Evolutionary conservation across 2,329 filamentous ascomycete genomes (phyloP).

Genomic region (Fusarium sp.): DNA sequence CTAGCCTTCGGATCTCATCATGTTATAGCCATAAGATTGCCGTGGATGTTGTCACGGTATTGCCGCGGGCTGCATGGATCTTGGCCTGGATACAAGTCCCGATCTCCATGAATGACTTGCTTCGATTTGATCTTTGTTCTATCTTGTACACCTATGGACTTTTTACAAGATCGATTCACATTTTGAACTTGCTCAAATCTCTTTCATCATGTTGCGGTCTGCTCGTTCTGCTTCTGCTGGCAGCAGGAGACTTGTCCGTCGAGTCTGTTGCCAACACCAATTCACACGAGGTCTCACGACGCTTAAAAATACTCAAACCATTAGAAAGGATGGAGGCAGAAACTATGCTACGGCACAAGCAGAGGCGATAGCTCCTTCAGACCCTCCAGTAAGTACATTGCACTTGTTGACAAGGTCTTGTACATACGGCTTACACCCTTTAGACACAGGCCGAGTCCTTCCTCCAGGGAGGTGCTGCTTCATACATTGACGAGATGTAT

Average conservation of each 20-base stretch:
- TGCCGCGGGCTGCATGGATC: neutral
- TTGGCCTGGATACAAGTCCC: neutral
- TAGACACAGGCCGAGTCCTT: conserved; percentile 58
- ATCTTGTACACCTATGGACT: neutral
- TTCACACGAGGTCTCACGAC: neutral
- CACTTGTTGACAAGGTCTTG: neutral
- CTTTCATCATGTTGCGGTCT: conserved; percentile 4
- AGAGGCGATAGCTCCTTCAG: neutral
- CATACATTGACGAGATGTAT: conserved; percentile 99
- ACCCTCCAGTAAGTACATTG: neutral
- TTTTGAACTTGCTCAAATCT: neutral
- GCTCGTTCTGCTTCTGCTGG: neutral
- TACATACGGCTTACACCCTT: neutral
- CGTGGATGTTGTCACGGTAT: neutral
- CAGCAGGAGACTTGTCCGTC: neutral
- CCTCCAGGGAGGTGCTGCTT: conserved; percentile 92
- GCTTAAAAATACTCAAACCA: neutral
- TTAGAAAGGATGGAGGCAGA: neutral
- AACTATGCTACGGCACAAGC: neutral
- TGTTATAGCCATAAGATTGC: neutral
- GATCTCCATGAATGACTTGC: neutral
- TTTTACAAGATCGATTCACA: neutral
- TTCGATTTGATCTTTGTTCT: neutral
- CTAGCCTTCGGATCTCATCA: neutral
- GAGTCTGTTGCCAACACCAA: neutral